Conservation (phyloP, 352 stramenopile species). For the Aphanomyces cochlioides region DNA sequence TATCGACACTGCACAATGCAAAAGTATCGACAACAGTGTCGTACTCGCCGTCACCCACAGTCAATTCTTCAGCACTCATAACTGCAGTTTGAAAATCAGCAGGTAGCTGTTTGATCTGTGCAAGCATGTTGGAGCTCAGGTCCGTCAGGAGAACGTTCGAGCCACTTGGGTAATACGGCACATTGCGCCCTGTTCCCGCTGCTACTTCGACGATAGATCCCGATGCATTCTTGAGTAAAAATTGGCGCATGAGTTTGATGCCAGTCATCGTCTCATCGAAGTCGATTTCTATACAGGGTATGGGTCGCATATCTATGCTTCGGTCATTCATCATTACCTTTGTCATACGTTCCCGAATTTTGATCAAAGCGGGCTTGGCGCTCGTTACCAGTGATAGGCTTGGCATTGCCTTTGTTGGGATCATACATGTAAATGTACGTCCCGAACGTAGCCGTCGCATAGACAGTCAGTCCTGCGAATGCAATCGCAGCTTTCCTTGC, state of each 20-base stretch:
- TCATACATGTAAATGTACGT: slow-evolving; percentile 78
- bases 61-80: slow-evolving; percentile 55
- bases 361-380: slow-evolving; percentile 63
- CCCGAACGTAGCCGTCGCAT: slow-evolving; percentile 47
- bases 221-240: slow-evolving; percentile 61
- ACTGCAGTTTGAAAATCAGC: slow-evolving; percentile 32
- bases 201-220: slow-evolving; percentile 91
- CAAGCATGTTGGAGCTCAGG: slow-evolving; percentile 70
- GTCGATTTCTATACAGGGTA: slow-evolving; percentile 47
- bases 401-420: slow-evolving; percentile 38
- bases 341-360: slow-evolving; percentile 71
- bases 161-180: slow-evolving; percentile 79
- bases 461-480: slow-evolving; percentile 52
- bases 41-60: slow-evolving; percentile 77
- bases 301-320: neutral
- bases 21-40: slow-evolving; percentile 97
- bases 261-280: slow-evolving; percentile 76
- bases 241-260: slow-evolving; percentile 74
- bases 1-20: slow-evolving; percentile 94
- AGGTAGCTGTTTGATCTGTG: slow-evolving; percentile 41
- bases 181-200: slow-evolving; percentile 91
- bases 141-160: slow-evolving; percentile 58
- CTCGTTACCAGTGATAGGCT: slow-evolving; percentile 46
- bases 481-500: slow-evolving; percentile 14
- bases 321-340: slow-evolving; percentile 34